Percentiles rank a stretch among this genome's conserved stretches.
phyloP scores from a whole-genome alignment of 306 rosid genomes.

The Purshia tridentata region DNA sequence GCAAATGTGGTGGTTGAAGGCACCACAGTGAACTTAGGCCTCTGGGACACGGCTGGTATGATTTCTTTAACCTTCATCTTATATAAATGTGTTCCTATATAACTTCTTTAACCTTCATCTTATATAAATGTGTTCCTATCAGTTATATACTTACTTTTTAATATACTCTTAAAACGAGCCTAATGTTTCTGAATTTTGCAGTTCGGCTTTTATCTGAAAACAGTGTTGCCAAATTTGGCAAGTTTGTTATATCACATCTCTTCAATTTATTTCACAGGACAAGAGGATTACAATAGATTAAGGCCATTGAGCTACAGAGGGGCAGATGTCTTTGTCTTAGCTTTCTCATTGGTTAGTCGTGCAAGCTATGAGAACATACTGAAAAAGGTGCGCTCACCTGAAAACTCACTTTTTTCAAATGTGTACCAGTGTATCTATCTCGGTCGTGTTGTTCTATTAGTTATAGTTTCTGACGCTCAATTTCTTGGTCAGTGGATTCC shows the following conservation, averaged over 20 bases:
- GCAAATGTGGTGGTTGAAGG: constrained; percentile 91
- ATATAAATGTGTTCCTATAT: constrained; percentile 25
- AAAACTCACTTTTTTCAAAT: not conserved
- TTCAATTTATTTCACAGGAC: constrained; percentile 53
- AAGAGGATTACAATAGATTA: constrained; percentile 87
- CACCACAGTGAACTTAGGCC: constrained; percentile 84
- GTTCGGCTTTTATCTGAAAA: constrained; percentile 10
- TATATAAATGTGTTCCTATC: not conserved
- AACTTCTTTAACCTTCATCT: not conserved
- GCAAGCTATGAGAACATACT: constrained; percentile 84
- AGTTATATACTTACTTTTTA: not conserved
- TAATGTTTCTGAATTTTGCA: constrained; percentile 1
- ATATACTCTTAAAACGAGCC: not conserved
- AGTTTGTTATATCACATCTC: constrained; percentile 21
- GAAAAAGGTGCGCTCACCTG: constrained; percentile 56
- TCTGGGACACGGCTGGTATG: constrained; percentile 94
- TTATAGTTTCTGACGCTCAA: constrained; percentile 18
- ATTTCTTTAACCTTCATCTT: not conserved
- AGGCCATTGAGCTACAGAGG: constrained; percentile 98
- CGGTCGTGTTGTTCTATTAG: not conserved
- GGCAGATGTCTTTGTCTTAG: constrained; percentile 84
- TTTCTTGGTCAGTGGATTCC: constrained; percentile 74
- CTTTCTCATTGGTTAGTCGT: constrained; percentile 81
- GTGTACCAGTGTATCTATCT: constrained; percentile 8
- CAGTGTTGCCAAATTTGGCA: constrained; percentile 17